Conservation (phyloP, 495 filamentous ascomycete genomes). For the Beverwykella pulmonaria region DNA sequence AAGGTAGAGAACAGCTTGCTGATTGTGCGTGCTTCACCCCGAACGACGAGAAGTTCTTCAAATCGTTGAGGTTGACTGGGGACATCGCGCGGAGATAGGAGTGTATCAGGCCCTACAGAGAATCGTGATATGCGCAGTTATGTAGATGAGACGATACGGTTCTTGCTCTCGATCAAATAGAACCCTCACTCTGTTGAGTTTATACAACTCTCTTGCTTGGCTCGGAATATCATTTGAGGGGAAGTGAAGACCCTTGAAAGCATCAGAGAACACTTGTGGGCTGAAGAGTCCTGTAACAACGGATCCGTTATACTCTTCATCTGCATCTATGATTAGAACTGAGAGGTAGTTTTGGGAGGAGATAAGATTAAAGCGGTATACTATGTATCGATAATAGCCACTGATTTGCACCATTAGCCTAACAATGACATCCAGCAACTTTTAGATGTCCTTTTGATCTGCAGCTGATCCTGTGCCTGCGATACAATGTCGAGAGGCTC, state of each 20-base stretch:
- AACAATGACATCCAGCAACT: constrained; percentile 18
- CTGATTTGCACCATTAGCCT: constrained; percentile 16
- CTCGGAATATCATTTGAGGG: constrained; percentile 25
- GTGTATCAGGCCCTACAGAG: constrained; percentile 17
- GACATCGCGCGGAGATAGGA: constrained; percentile 29
- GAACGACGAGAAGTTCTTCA: constrained; percentile 26
- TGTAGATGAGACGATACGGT: constrained; percentile 13
- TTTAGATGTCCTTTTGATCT: not conserved
- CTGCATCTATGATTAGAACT: not conserved
- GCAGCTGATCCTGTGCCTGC: constrained; percentile 27
- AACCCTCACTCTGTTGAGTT: constrained; percentile 19
- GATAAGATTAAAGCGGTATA: constrained; percentile 8
- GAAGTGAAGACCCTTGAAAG: constrained; percentile 25
- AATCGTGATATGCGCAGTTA: constrained; percentile 4
- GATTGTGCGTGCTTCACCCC: constrained; percentile 22
- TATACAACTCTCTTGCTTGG: constrained; percentile 26
- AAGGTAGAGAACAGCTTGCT: constrained; percentile 18
- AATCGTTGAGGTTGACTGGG: constrained; percentile 23
- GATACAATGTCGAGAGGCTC: constrained; percentile 21
- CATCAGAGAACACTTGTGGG: constrained; percentile 7
- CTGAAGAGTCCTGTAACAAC: constrained; percentile 23
- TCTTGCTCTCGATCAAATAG: constrained; percentile 19
- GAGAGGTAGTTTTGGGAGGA: not conserved
- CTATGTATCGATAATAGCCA: constrained; percentile 19
- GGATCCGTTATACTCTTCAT: constrained; percentile 16